Base-by-base conservation (phyloP, 768 basidiomycete genomes). In the Asterophora parasitica region DNA sequence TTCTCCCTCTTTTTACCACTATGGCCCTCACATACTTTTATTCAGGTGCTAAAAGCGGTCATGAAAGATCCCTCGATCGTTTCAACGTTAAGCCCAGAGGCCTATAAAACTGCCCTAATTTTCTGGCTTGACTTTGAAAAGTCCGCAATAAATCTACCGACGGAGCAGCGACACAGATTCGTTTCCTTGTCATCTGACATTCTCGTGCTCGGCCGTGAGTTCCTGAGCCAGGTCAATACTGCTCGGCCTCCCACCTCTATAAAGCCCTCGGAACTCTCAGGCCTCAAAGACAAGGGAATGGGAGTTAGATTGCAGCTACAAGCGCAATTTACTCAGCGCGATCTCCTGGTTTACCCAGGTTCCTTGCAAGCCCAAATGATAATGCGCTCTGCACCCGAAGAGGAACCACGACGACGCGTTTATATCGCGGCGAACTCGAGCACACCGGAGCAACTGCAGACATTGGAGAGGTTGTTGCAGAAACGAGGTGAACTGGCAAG, bases 101-200 rank as follows among this genome's bases (percentile, higher is more conserved):
- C 85, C n/a, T 70, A 79, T 45, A 82, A 86, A 54, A 92, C 94
- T 5, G 93, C 96, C 23, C 75, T 88, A 17, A 94, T 94, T 51
- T 98, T 98, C 67, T 86, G 92, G 79, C 79, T 88, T 39, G 96
- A 98, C 73, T 99, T 99, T 66, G 91, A 96, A 62, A 93, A 93
- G 65, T 98, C 94, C 11, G 95, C 92, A 7, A 94, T 98, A 53
- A 79, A 94, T 62, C 76, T 99, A 10, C 85, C 92, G 8, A 79
- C 85, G 0, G 74, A 73, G 8, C 75, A 92, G 56, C 80, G 96
- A 33, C 73, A 81, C 30, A 82, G 78, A 51, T 97, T 96, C 53
- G 92, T 99, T 13, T 79, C 85, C 1, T 72, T 97, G 9, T 96
- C 93, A 2, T 90, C 94, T 11, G 85, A 91, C 47, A 89, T 98